Conservation (phyloP, 108 stramenopile species). For the Pseudonitzschia multistriata region DNA sequence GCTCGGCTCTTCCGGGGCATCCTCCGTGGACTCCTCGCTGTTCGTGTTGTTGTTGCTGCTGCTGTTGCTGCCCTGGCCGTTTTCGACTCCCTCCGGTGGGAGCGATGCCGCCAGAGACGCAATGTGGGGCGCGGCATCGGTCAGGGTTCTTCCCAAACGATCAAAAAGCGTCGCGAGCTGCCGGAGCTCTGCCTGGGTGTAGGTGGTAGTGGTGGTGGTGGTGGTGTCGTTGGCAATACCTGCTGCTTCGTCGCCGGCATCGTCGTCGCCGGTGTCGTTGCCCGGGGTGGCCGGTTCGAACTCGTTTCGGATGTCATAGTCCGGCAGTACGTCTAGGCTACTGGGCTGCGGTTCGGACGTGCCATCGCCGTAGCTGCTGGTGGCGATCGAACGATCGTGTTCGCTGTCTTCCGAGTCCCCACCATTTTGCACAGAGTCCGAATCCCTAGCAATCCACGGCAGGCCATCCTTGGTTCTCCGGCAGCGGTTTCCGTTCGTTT, state of each 20-base stretch:
- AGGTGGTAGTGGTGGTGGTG: background rate
- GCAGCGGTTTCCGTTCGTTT: background rate
- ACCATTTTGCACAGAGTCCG: no score
- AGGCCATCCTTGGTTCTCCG: slow-evolving; percentile 9
- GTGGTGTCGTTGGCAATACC: background rate
- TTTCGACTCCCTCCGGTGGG: slow-evolving; percentile 12
- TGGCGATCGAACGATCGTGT: background rate
- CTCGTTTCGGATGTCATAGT: no score
- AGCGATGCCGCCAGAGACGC: slow-evolving; percentile 68
- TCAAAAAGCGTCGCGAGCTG: slow-evolving; percentile 80
- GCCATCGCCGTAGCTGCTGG: background rate
- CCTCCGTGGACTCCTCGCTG: slow-evolving; percentile 11
- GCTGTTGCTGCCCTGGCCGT: slow-evolving; percentile 20
- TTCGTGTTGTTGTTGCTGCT: background rate
- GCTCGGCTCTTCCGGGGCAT: slow-evolving; percentile 7
- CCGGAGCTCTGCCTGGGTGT: slow-evolving; percentile 37
- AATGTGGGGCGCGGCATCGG: slow-evolving; percentile 82
- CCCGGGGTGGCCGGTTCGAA: no score
- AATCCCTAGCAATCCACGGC: slow-evolving; percentile 18
- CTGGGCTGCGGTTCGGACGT: background rate
- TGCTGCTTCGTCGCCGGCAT: background rate
- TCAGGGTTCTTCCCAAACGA: slow-evolving; percentile 79
- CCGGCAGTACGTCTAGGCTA: no score
- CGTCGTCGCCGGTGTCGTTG: background rate
- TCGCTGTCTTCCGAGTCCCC: background rate